Base-by-base conservation (phyloP, 768 basidiomycete genomes). In the Boletus rex-veris region DNA sequence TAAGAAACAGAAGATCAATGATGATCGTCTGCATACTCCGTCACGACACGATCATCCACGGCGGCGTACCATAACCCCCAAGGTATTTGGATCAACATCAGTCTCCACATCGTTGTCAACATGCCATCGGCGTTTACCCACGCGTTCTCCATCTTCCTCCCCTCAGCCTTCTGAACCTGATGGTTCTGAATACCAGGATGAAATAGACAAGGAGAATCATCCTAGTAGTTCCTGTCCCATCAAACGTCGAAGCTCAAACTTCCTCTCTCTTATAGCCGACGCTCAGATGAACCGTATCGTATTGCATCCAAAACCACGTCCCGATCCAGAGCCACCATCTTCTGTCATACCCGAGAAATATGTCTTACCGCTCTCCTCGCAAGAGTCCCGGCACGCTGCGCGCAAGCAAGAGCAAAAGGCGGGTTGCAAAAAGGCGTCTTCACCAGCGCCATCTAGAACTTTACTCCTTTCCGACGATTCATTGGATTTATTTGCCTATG, bases 401-500 rank as follows among this genome's bases (percentile, higher is more conserved):
- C 41, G 38, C 51, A 53, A 59, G 33, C 58, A 49, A 41, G 46
- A 58, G 53, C 51, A 55, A 30, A 49, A 46, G 35, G 16, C 42
- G 33, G 40, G 40, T 24, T 35, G 19, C 39, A 54, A 49, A 49
- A 58, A n/a, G 37, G 48, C 40, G 1, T 39, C 35, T 9, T 41
- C 45, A 9, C 45, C 36, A 18, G 41, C 33, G 15, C n/a, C 50
- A 3, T 30, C 50, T n/a, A 26, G 42, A 45, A 42, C 46, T 55
- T 44, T 68, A 45, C 50, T 61, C 15, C 50, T 60, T 40, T 82
- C 80, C 11, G 80, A 82, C 46, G 80, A 82, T 57, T 73, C 73
- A 6, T 64, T 82, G 58, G 71, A 82, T 66, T 65, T 82, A 52
- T 81, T 82, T 62, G 72, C 76, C 18, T 71, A 64, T 55, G 52